Base-by-base conservation (phyloP, 148 eudicot species). In the Cornus controversa region DNA sequence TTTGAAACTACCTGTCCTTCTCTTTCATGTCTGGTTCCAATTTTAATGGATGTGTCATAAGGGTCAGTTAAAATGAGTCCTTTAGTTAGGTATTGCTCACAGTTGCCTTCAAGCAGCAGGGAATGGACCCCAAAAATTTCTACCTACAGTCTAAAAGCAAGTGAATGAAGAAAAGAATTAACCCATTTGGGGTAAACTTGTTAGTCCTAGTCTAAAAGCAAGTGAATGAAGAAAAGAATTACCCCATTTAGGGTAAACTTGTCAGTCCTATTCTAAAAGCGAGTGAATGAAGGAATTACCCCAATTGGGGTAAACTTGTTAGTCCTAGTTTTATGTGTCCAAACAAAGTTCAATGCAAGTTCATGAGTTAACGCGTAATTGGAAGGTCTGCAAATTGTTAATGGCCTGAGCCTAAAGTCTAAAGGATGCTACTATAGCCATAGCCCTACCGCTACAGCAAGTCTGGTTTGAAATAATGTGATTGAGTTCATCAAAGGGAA, bases 11-110 rank as follows among this genome's bases (percentile, higher is more conserved):
- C 45, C 45, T 40, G 45, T 6, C 45, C 45, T 40, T 40, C 34
- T 40, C 45, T 40, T 2, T 8, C 45, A 40, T 6, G 6, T 40
- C 7, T 40, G 45, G 8, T 40, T 9, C 45, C 22, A 24, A 63
- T 78, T 62, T 71, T 69, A 71, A 69, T 64, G 64, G 45, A 36
- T 16, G 23, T 54, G 23, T 57, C 23, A 22, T 57, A 66, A 14
- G 37, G 65, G 31, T 29, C 25, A 47, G 57, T 73, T 54, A 54
- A 80, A 76, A 83, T 70, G 81, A 74, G 83, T 80, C 81, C 70
- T 57, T 40, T 15, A 74, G 77, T 85, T 85, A 82, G 88, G 88
- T 86, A 72, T 86, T 83, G 82, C 84, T 42, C 78, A 36, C 65
- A 15, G 74, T 2, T 74, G 77, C 78, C 50, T 74, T 66, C 60